Evolutionary conservation across 208 protist species (phyloP), one percentile per base, ranked within the genome.

Genomic region (Endotrypanum monterogeii): DNA sequence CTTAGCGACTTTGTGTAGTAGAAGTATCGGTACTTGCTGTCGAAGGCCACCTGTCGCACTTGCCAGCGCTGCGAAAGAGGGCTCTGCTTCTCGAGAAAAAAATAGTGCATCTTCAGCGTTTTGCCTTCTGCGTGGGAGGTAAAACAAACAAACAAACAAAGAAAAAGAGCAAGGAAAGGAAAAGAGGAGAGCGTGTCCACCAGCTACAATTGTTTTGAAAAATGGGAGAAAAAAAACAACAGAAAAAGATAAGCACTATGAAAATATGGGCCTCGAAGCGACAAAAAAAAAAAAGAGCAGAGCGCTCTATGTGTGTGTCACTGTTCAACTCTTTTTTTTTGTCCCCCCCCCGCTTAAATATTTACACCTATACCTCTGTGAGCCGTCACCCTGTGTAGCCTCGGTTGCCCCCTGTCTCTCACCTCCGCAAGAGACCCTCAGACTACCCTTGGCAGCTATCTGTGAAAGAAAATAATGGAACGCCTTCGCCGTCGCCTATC

Each of bases 21-120:
- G 30, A 88, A 68, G 67, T 88, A 85, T 25, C 84, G 80, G 55
- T 79, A 80, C 71, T 83, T 82, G 67, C 73, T 60, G 62, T 88
- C 84, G 30, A 88, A 80, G 70, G 84, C 84, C n/a, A 88, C 67
- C 74, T 82, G 79, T 32, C 84, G 84, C 54, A 83, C 61, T 72
- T 82, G 81, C 84, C 84, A 88, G 41, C 71, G 74, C 71, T 74
- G 78, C 7, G 82, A 83, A 1, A 83, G 62, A 18, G 73, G 62
- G 66, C 73, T 83, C 60, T 79, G 71, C 82, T 86, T 86, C 44
- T 86, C 78, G 55, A 86, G 37, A 30, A 83, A 80, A 52, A 81
- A 83, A 63, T 83, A 86, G 35, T 86, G 82, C 82, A 83, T 86
- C 18, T n/a, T 67, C 23, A n/a, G 62, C 11, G 62, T n/a, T 35